Percentiles rank a stretch among this genome's conserved stretches.
These are phyloP conservation scores for Fraxinus ornus DNA, from an alignment of 305 asterid genomes.

Conservation along the genomic window DNA sequence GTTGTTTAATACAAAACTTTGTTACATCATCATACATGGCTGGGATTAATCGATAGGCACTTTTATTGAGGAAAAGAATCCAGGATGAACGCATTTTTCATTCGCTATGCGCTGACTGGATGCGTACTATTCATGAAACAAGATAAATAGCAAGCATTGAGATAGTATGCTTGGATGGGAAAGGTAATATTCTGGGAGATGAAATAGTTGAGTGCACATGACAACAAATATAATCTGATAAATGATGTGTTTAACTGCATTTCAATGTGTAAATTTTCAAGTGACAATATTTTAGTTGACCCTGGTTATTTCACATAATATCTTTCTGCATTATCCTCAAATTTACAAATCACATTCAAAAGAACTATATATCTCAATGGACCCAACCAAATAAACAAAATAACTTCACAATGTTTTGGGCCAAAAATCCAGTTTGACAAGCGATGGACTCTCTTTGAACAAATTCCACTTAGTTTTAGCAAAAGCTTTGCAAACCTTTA, in stretches of 20 bases:
- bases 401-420: neutral
- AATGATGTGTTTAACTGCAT: slow-evolving; percentile 1
- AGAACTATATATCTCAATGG: neutral
- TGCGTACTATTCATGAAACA: neutral
- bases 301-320: neutral
- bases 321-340: neutral
- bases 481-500: neutral
- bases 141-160: no score
- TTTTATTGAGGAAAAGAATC: neutral
- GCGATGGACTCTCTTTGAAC: neutral
- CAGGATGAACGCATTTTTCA: neutral
- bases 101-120: neutral
- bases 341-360: neutral
- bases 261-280: neutral
- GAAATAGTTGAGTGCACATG: slow-evolving; percentile 1
- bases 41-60: neutral
- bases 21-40: neutral
- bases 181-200: slow-evolving; percentile 1
- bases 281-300: neutral
- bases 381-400: neutral
- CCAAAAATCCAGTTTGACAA: neutral
- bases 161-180: slow-evolving; percentile 1
- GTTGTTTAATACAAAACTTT: neutral
- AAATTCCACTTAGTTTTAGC: neutral
- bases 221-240: neutral